A percentile compares a stretch with the other conserved stretches of the same genome.
phyloP scores from a whole-genome alignment of 78 protist species.

The Dictyostelium citrinum region DNA sequence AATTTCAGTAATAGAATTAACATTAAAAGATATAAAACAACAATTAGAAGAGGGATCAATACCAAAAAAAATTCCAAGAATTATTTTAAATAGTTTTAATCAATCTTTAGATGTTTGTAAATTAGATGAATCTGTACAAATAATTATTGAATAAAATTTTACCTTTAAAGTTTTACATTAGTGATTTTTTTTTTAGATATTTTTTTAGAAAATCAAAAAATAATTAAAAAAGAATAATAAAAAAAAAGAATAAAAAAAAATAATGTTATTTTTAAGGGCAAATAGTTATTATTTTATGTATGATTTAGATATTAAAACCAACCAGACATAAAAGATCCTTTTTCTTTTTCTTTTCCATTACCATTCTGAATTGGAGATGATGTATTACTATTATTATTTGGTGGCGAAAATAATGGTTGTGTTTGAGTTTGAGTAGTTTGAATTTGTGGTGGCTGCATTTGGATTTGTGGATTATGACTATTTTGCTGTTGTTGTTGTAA shows the following conservation, averaged over 20 bases:
- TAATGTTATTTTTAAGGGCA: no score
- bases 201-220: no score
- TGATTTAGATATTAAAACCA: background rate
- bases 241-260: no score
- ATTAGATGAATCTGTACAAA: background rate
- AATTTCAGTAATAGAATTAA: background rate
- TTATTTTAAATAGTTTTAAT: no score
- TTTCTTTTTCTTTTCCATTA: background rate
- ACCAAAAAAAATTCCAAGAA: background rate
- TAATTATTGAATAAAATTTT: background rate
- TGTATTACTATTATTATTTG: background rate
- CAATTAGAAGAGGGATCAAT: background rate
- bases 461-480: background rate
- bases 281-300: background rate
- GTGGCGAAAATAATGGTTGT: background rate
- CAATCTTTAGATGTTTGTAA: background rate
- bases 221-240: no score
- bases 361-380: background rate
- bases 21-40: background rate
- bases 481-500: background rate
- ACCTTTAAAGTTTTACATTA: no score
- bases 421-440: background rate
- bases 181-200: no score
- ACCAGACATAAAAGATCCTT: background rate
- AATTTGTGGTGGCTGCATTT: slow-evolving; percentile 9